Conservation (phyloP, 2,329 filamentous ascomycete genomes). For the Verruconis gallopava region DNA sequence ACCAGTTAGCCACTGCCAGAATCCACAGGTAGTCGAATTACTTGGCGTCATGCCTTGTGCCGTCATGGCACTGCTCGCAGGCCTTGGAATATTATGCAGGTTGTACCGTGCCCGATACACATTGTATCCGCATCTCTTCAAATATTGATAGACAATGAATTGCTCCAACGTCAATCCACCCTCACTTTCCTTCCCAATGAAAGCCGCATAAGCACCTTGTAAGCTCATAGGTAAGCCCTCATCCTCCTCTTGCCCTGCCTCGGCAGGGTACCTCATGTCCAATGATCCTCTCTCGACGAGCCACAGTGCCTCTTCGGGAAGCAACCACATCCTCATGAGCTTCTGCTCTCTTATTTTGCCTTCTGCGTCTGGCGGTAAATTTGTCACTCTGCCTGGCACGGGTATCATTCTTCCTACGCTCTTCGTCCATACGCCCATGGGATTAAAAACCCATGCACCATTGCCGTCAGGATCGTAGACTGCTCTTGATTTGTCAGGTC, state of each 20-base stretch:
- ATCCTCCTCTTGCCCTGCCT: conserved; percentile 25
- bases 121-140: conserved; percentile 73
- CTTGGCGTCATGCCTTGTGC: neutral
- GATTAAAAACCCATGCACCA: conserved; percentile 51
- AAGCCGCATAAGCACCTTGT: conserved; percentile 76
- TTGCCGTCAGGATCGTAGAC: conserved; percentile 58
- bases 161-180: conserved; percentile 55
- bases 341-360: conserved; percentile 10
- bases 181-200: conserved; percentile 56
- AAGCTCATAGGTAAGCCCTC: conserved; percentile 73
- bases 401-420: conserved; percentile 56
- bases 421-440: conserved; percentile 59
- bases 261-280: conserved; percentile 70
- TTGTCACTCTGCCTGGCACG: neutral
- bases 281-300: conserved; percentile 76
- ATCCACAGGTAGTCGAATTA: conserved; percentile 23
- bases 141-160: conserved; percentile 75
- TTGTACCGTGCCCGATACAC: conserved; percentile 49
- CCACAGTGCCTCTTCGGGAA: conserved; percentile 87
- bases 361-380: conserved; percentile 12
- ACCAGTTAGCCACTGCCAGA: conserved; percentile 19
- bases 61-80: neutral
- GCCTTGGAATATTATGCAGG: conserved; percentile 4
- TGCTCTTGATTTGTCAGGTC: conserved; percentile 52
- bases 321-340: conserved; percentile 53